Conservation (phyloP, 108 stramenopile species). For the Cyclotella sp. region DNA sequence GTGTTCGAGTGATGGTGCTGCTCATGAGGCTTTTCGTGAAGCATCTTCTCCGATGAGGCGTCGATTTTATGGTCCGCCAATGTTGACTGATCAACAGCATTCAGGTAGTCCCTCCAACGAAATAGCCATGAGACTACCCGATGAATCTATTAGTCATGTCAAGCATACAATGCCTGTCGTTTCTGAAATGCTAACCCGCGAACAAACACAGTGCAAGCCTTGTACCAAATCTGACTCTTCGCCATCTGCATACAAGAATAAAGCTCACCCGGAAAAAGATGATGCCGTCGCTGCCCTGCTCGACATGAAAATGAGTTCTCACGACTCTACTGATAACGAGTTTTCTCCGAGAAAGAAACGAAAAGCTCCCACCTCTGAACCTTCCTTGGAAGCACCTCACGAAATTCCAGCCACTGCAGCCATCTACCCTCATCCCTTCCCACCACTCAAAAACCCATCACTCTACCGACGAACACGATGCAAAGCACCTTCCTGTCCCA, state of each 20-base stretch:
- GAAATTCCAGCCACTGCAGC: background rate
- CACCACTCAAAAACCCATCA: background rate
- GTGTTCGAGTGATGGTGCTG: too few relatives aligned
- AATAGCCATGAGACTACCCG: too few relatives aligned
- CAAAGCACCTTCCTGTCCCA: slow-evolving; percentile 14
- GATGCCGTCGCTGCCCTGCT: slow-evolving; percentile 15
- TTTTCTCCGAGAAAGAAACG: background rate
- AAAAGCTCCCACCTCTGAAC: background rate
- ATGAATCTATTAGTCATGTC: too few relatives aligned
- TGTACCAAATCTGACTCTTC: background rate
- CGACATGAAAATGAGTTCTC: slow-evolving; percentile 13
- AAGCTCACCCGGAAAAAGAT: background rate
- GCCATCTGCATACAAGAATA: background rate
- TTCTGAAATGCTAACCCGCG: background rate
- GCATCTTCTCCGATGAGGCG: too few relatives aligned
- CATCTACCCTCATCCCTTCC: slow-evolving; percentile 14
- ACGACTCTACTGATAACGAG: background rate
- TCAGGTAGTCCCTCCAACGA: too few relatives aligned
- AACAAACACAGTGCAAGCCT: background rate
- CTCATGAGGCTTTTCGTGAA: too few relatives aligned
- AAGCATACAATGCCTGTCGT: background rate
- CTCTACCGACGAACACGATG: slow-evolving; percentile 12
- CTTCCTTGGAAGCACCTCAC: background rate
- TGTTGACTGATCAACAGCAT: too few relatives aligned
- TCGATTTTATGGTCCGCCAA: too few relatives aligned